Base-by-base conservation (phyloP, 352 stramenopile species). In the Phytophthora agathidicida region DNA sequence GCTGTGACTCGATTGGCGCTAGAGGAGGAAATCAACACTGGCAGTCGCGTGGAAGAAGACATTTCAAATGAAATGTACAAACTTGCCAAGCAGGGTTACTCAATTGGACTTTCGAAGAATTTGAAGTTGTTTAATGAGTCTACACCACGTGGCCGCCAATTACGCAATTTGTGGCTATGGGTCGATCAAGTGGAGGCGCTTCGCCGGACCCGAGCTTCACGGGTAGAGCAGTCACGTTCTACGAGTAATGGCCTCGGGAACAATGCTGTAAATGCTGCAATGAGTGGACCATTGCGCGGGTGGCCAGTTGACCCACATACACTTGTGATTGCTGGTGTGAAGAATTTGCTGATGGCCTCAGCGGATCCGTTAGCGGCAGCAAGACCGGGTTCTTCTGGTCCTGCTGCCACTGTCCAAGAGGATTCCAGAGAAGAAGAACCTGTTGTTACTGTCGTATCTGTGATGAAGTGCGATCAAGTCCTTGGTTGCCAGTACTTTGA, bases 161-260 rank as follows among this genome's bases (percentile, higher is more conserved):
- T 93, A 31, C 75, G 72, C 2, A 74, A 77, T 45, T 60, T 95
- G 14, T 95, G 86, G 86, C 43, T 80, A n/a, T 95, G 86, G 86
- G 80, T 95, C 7, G 82, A 95, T 32, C 86, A 95, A 69, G 77
- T 90, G 8, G 86, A 95, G 47, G 64, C 76, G 2, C 59, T 95
- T 24, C 80, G 84, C 16, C 77, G 81, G n/a, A 74, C 82, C 28
- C 80, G 78, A 57, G 78, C 73, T 31, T 77, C 82, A 3, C 71
- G 77, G 5, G 52, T 89, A 20, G 75, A 86, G 0, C 77, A 87
- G 31, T 71, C 60, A 7, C 68, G 59, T 20, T 49, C 54, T 26
- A 49, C 53, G 5, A 77, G 28, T 36, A 65, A 60, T 47, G 66
- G 50, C 3, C 59, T 71, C 23, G 60, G 68, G 31, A 46, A 65